Evolutionary conservation across 768 basidiomycete genomes (phyloP).

Genomic region (Phylloporus rhodoxanthus): DNA sequence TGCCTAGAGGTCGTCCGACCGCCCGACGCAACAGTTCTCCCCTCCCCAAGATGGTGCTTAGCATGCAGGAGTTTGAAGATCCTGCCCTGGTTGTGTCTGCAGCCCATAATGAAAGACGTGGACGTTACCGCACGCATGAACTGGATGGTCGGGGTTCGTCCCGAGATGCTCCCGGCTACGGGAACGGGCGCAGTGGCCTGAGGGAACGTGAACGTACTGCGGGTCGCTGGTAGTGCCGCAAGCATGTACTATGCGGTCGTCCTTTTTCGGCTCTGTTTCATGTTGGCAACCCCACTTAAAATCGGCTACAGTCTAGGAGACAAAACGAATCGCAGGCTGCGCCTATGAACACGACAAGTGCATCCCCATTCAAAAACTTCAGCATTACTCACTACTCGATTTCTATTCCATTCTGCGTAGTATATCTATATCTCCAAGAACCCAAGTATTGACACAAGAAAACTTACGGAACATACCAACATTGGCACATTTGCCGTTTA

Average conservation of each 20-base stretch:
- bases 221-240: constrained; percentile 21
- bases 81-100: constrained; percentile 21
- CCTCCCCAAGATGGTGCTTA: constrained; percentile 42
- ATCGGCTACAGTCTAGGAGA: constrained; percentile 7
- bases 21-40: constrained; percentile 56
- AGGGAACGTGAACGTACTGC: constrained; percentile 36
- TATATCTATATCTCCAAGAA: constrained; percentile 37
- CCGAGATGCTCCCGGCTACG: constrained; percentile 55
- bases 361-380: constrained; percentile 26
- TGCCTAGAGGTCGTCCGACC: constrained; percentile 40
- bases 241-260: constrained; percentile 2
- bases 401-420: constrained; percentile 29
- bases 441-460: constrained; percentile 24
- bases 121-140: constrained; percentile 51
- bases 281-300: constrained; percentile 10
- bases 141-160: constrained; percentile 39
- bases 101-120: constrained; percentile 36
- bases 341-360: constrained; percentile 18
- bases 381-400: constrained; percentile 22
- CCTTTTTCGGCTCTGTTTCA: not conserved
- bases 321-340: constrained; percentile 19
- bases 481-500: constrained; percentile 19
- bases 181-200: constrained; percentile 61
- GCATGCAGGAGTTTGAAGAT: constrained; percentile 32
- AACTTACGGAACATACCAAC: constrained; percentile 33